Conservation (phyloP, 2,329 filamentous ascomycete species). For the Zymoseptoria passerinii region DNA sequence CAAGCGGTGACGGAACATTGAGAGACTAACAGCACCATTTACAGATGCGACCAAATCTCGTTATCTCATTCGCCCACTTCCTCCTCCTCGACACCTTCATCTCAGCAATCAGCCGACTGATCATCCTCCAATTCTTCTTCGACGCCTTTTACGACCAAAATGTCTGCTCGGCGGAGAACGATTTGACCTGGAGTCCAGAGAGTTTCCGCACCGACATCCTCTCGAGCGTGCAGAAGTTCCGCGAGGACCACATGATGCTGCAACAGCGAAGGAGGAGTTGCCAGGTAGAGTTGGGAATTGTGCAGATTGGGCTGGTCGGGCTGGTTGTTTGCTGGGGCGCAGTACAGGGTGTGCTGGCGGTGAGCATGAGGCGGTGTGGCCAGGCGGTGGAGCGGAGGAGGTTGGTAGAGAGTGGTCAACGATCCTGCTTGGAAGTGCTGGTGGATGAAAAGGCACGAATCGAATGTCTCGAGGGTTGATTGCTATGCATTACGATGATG, state of each 20-base stretch:
- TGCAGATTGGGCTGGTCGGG: slow-evolving; percentile 14
- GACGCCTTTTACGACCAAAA: slow-evolving; percentile 19
- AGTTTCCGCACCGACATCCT: slow-evolving; percentile 18
- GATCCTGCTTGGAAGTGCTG: neutral
- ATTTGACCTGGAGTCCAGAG: slow-evolving; percentile 13
- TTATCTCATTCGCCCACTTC: slow-evolving; percentile 20
- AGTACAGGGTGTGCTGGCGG: slow-evolving; percentile 15
- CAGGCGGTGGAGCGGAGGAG: slow-evolving; percentile 9
- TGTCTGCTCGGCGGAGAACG: slow-evolving; percentile 16
- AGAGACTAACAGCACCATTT: neutral
- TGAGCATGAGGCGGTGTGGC: slow-evolving; percentile 13
- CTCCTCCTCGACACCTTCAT: slow-evolving; percentile 22
- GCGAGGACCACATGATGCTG: slow-evolving; percentile 15
- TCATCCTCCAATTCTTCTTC: slow-evolving; percentile 20
- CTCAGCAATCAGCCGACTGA: slow-evolving; percentile 16
- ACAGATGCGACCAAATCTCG: slow-evolving; percentile 16
- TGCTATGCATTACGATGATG: slow-evolving; percentile 7
- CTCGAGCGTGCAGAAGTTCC: slow-evolving; percentile 14
- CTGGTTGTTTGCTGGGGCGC: slow-evolving; percentile 12
- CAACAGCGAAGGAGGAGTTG: slow-evolving; percentile 13
- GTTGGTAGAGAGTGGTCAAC: neutral
- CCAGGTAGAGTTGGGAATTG: slow-evolving; percentile 13
- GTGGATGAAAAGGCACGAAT: neutral
- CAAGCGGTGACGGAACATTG: neutral
- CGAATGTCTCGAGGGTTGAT: neutral